Percentiles rank a stretch among this genome's conserved stretches.
phyloP scores from a whole-genome alignment of 2,329 filamentous ascomycete genomes.

The Fusarium fujikuroi region DNA sequence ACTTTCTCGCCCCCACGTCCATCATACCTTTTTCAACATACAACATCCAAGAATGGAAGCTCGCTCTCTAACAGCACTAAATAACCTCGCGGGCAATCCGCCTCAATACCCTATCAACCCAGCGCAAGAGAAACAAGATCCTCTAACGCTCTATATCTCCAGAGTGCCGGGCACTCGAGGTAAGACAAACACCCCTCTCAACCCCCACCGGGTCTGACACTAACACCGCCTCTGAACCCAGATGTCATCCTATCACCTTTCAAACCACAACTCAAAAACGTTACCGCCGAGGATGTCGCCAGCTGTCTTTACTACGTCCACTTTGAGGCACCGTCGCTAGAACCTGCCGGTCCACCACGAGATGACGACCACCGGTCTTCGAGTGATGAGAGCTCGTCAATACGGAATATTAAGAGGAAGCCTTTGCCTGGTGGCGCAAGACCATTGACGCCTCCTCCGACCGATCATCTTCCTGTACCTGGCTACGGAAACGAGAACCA shows the following conservation, averaged over 20 bases:
- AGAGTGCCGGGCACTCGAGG: constrained; percentile 91
- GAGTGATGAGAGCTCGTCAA: constrained; percentile 56
- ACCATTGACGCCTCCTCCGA: constrained; percentile 43
- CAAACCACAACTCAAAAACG: constrained; percentile 88
- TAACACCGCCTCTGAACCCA: constrained; percentile 50
- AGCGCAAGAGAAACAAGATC: constrained; percentile 72
- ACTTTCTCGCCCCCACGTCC: constrained; percentile 18
- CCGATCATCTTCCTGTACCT: constrained; percentile 34
- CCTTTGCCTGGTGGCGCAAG: constrained; percentile 56
- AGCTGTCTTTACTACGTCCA: constrained; percentile 94
- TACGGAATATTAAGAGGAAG: constrained; percentile 63
- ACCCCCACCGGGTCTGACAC: constrained; percentile 23
- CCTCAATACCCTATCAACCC: constrained; percentile 86
- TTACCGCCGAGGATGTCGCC: constrained; percentile 86
- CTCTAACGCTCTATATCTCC: constrained; percentile 89
- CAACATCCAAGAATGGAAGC: constrained; percentile 71
- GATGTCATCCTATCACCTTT: constrained; percentile 93
- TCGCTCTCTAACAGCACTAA: constrained; percentile 82
- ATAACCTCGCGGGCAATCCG: constrained; percentile 83
- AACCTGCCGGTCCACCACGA: constrained; percentile 51
- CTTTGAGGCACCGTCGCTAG: constrained; percentile 66
- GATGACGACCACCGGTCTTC: constrained; percentile 52
- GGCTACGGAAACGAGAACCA: constrained; percentile 18
- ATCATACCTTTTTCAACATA: constrained; percentile 2
- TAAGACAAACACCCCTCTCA: constrained; percentile 53